Evolutionary conservation across 1,139 yeast species (phyloP).

Genomic region (Lodderomyces jiufengensis): DNA sequence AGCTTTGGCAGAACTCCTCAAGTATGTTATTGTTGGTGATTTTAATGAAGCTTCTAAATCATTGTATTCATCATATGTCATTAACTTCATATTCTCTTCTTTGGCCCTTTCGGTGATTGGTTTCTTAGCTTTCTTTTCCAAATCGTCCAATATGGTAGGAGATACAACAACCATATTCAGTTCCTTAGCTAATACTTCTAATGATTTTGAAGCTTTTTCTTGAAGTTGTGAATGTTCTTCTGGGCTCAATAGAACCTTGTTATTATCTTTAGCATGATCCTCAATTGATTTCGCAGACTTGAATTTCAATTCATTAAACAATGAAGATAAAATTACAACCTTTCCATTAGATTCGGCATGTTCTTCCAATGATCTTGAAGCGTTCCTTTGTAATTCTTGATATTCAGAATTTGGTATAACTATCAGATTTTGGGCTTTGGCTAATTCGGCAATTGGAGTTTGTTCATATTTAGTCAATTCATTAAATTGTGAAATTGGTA

Average conservation of each 20-base stretch:
- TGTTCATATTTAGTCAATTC: constrained; percentile 6
- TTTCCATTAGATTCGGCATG: constrained; percentile 15
- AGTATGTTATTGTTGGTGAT: constrained; percentile 28
- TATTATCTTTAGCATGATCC: constrained; percentile 12
- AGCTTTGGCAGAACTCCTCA: constrained; percentile 16
- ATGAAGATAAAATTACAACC: constrained; percentile 9
- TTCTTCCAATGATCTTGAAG: constrained; percentile 8
- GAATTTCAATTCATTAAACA: constrained; percentile 5
- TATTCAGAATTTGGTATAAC: constrained; percentile 6
- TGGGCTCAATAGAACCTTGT: constrained; percentile 26
- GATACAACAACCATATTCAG: constrained; percentile 12
- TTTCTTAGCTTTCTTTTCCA: constrained; percentile 9
- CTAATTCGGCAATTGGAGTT: constrained; percentile 13
- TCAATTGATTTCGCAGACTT: constrained; percentile 7
- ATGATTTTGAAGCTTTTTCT: constrained; percentile 6
- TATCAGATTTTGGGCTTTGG: constrained; percentile 14
- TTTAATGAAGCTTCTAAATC: constrained; percentile 13
- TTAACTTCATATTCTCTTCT: constrained; percentile 23
- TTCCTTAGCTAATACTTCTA: constrained; percentile 14
- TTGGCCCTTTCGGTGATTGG: constrained; percentile 13
- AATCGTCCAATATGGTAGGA: constrained; percentile 8
- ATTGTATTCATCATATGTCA: constrained; percentile 17
- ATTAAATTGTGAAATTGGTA: constrained; percentile 15
- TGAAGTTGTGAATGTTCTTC: constrained; percentile 17
- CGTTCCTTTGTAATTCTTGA: constrained; percentile 7